phyloP scores from a whole-genome alignment of 2,329 filamentous ascomycete genomes.

The Diplodia mutila region DNA sequence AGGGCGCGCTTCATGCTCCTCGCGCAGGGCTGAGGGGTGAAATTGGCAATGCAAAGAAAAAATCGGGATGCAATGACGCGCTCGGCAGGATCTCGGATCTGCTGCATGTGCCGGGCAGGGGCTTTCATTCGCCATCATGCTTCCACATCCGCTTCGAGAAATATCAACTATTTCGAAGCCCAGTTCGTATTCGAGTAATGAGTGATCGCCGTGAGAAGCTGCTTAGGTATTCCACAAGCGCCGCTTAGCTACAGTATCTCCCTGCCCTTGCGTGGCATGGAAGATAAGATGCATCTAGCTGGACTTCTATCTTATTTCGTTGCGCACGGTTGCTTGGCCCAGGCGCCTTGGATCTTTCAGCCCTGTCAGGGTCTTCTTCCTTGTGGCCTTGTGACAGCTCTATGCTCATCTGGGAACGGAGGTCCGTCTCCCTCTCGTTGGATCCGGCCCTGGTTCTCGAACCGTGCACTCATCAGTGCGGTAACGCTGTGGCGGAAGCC shows the following conservation, averaged over 20 bases:
- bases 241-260: neutral
- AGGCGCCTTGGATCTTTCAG: neutral
- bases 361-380: neutral
- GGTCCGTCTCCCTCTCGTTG: neutral
- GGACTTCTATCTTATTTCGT: neutral
- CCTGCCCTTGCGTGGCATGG: neutral
- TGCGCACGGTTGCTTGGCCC: neutral
- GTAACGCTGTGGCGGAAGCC: neutral
- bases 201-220: neutral
- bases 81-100: slow-evolving; percentile 9
- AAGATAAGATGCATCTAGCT: neutral
- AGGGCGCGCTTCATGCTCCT: slow-evolving; percentile 24
- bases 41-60: slow-evolving; percentile 12
- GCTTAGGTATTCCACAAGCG: neutral
- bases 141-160: neutral
- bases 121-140: neutral
- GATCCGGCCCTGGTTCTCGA: neutral
- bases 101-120: neutral
- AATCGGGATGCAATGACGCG: slow-evolving; percentile 22
- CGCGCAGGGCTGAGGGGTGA: slow-evolving; percentile 5
- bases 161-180: neutral
- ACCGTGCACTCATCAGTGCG: neutral
- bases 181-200: neutral
- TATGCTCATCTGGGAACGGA: neutral
- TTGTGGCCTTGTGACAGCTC: neutral